Percentiles rank a stretch among this genome's conserved stretches.
phyloP scores from a whole-genome alignment of 176 grass and related monocot genomes.

The Carex kokanica region DNA sequence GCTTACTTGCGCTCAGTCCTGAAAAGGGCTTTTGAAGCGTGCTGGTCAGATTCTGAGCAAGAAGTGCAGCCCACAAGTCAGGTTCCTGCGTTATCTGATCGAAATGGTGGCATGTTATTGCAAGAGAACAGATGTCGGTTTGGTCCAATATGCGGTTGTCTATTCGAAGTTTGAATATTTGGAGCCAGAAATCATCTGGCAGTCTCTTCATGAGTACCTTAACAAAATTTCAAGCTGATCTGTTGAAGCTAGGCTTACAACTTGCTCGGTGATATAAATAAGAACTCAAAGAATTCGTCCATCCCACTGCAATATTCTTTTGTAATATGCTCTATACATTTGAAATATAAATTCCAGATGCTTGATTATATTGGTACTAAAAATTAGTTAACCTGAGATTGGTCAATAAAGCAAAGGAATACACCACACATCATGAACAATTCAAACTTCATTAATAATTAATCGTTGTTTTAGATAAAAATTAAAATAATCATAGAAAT shows the following conservation, averaged over 20 bases:
- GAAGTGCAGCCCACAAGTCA: slow-evolving; percentile 14
- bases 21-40: slow-evolving; percentile 6
- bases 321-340: too few relatives aligned
- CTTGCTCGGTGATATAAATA: not conserved
- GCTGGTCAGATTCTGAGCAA: not conserved
- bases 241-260: not conserved
- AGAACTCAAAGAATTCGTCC: not conserved
- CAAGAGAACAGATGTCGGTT: not conserved
- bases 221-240: not conserved
- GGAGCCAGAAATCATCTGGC: slow-evolving; percentile 19
- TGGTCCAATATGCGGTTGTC: too few relatives aligned
- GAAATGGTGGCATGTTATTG: slow-evolving; percentile 16
- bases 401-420: too few relatives aligned
- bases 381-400: too few relatives aligned
- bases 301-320: not conserved
- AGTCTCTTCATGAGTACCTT: not conserved
- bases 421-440: too few relatives aligned
- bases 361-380: too few relatives aligned
- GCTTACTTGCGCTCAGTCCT: slow-evolving; percentile 7
- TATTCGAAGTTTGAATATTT: slow-evolving; percentile 8
- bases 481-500: too few relatives aligned
- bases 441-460: too few relatives aligned
- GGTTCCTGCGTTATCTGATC: slow-evolving; percentile 3
- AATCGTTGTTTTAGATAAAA: too few relatives aligned
- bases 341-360: not conserved